Conservation (phyloP, 257 asterid genomes). For the Nicotiana attenuata region DNA sequence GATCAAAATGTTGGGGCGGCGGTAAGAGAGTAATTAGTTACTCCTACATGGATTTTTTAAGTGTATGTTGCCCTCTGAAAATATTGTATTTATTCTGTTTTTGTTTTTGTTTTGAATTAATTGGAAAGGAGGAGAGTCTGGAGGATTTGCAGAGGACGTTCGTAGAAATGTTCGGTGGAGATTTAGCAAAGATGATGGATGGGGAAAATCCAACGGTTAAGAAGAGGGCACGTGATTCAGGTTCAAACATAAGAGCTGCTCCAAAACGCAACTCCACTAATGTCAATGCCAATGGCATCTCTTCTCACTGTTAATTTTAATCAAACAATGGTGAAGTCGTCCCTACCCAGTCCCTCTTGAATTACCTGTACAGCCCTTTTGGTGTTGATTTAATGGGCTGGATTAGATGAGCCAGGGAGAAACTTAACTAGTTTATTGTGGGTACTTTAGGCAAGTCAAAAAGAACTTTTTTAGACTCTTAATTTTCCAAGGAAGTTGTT, state of each 20-base stretch:
- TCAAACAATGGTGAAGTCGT: neutral
- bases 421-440: neutral
- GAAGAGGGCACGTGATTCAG: constrained; percentile 42
- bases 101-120: neutral
- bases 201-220: constrained; percentile 33
- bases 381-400: neutral
- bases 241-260: constrained; percentile 33
- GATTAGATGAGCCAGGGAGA: neutral
- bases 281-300: constrained; percentile 9
- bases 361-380: neutral
- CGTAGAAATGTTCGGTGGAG: constrained; percentile 82
- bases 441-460: constrained; percentile 3
- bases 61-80: neutral
- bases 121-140: constrained; percentile 64
- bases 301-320: neutral
- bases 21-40: constrained; percentile 29
- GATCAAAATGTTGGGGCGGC: constrained; percentile 49
- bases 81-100: neutral
- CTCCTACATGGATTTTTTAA: neutral
- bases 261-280: constrained; percentile 22
- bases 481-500: neutral
- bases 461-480: neutral
- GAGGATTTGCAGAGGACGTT: constrained; percentile 85
- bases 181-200: constrained; percentile 48
- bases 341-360: neutral